Base-by-base conservation (phyloP, 306 rosid species). In the Inga leiocalycina region DNA sequence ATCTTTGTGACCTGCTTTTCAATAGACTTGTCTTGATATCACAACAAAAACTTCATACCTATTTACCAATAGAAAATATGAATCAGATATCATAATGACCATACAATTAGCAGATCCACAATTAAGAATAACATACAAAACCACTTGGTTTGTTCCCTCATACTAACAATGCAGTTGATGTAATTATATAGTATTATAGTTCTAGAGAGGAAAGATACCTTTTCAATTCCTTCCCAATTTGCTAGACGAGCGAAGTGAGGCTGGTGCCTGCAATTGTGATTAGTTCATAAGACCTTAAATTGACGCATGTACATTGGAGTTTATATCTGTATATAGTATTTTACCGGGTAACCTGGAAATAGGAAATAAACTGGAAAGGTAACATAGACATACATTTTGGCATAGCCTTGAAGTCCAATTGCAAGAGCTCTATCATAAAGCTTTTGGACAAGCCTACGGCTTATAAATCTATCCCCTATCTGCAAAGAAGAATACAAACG, bases 381-480 rank as follows among this genome's bases (percentile, higher is more conserved):
- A 77, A 74, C 48, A 17, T 45, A 46, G 69, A 89, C 98, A 71
- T 92, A 96, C 97, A 94, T 79, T 92, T 89, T 86, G 64, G 98
- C 98, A 86, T 94, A 96, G 81, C 93, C 97, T 88, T 91, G 92
- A 87, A 96, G 96, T 79, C 98, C 98, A 80, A 80, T 6, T 13
- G 97, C 88, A 68, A 96, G 97, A 78, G 98, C 97, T 86, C 89
- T 90, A 85, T 94, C 98, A 88, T 96, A 94, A 80, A 96, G 35
- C 84, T 85, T 92, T 80, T 96, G 99, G 74, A 92, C 89, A 70
- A 86, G 87, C 95, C 90, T 92, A 49, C 99, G 97, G 74, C 80
- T 75, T 81, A 96, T 96, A 88, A 94, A 96, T 87, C 99, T 89
- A 83, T 92, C 97, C 78, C 98, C 98, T 85, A 92, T 89, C 99